Conservation (phyloP, 805 yeast genomes). For the Sungouiella thailandica region DNA sequence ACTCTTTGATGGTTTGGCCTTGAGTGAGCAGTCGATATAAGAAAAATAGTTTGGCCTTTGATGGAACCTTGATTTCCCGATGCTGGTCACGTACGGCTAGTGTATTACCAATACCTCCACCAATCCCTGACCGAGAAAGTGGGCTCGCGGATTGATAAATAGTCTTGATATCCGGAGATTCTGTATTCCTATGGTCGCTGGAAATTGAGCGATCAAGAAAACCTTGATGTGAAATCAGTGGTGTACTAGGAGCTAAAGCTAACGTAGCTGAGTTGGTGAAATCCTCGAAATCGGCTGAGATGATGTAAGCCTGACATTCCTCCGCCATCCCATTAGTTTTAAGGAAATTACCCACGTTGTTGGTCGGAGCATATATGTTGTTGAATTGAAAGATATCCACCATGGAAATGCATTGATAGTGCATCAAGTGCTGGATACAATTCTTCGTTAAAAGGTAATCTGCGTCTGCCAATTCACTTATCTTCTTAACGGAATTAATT, state of each 20-base stretch:
- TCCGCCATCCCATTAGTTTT: conserved; percentile 58
- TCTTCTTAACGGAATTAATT: conserved; percentile 70
- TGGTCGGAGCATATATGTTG: conserved; percentile 85
- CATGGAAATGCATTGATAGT: conserved; percentile 79
- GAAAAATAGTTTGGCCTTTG: conserved; percentile 61
- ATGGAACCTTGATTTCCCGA: conserved; percentile 39
- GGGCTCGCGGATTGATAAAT: conserved; percentile 10
- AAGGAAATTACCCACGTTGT: conserved; percentile 64
- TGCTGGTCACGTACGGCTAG: conserved; percentile 4
- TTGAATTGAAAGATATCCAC: conserved; percentile 86
- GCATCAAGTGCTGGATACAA: conserved; percentile 87
- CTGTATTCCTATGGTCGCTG: too few species aligned
- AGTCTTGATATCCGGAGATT: neutral
- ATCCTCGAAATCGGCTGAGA: conserved; percentile 28
- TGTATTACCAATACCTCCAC: neutral
- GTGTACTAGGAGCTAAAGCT: neutral
- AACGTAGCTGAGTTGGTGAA: conserved; percentile 5
- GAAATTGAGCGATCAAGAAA: neutral
- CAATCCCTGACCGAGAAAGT: conserved; percentile 1
- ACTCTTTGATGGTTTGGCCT: conserved; percentile 70
- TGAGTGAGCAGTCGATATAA: conserved; percentile 76
- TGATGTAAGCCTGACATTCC: conserved; percentile 83
- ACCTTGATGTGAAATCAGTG: too few species aligned
- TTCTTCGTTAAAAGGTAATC: conserved; percentile 74
- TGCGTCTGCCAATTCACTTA: conserved; percentile 75